Conservation (phyloP, 306 rosid genomes). For the Herpetospermum pedunculosum region DNA sequence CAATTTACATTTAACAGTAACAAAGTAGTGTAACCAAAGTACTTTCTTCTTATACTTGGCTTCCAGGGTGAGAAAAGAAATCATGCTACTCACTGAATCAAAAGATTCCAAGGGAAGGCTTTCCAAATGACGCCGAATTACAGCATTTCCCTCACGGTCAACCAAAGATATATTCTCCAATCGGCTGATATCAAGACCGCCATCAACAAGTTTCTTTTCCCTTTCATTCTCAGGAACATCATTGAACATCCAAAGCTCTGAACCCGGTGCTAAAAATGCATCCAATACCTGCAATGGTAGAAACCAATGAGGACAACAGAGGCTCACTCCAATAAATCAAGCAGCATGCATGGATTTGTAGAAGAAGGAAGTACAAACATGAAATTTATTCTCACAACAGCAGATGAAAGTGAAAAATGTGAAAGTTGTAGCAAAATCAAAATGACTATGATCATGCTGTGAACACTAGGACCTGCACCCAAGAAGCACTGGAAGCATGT, state of each 20-base stretch:
- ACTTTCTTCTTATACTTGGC: background rate
- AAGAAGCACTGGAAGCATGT: conserved; percentile 20
- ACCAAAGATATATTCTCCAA: conserved; percentile 65
- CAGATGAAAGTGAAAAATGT: background rate
- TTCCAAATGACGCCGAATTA: conserved; percentile 80
- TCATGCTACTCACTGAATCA: conserved; percentile 60
- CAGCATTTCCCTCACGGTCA: conserved; percentile 90
- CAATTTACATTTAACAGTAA: background rate
- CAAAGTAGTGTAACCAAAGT: too few species aligned
- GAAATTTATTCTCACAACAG: conserved; percentile 11
- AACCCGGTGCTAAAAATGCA: conserved; percentile 68
- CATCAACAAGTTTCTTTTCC: conserved; percentile 71
- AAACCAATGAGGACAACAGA: background rate
- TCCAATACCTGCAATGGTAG: conserved; percentile 53
- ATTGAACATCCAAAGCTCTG: conserved; percentile 97
- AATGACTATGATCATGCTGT: conserved; percentile 13
- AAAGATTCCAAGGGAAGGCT: conserved; percentile 87
- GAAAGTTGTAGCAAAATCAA: background rate
- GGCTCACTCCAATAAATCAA: background rate
- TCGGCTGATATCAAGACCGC: conserved; percentile 69
- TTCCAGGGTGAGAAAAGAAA: background rate
- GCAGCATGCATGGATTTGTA: background rate
- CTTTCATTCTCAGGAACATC: conserved; percentile 81
- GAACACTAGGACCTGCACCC: conserved; percentile 15
- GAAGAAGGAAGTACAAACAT: background rate